phyloP scores from a whole-genome alignment of 1,139 yeast genomes.

The Taphrina wiesneri region DNA sequence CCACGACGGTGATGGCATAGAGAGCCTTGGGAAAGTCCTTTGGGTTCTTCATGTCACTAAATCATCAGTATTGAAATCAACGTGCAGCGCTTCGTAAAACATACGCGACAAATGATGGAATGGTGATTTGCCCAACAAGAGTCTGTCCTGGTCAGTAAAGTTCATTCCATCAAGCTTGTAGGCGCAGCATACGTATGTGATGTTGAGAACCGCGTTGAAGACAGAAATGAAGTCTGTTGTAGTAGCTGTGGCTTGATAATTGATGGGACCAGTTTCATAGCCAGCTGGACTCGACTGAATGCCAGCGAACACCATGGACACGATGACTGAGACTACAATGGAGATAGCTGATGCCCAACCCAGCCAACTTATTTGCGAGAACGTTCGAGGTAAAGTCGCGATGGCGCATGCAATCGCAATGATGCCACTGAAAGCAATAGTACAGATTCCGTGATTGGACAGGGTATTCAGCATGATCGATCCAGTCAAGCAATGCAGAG shows the following conservation, averaged over 20 bases:
- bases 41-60: slow-evolving; percentile 59
- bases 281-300: slow-evolving; percentile 55
- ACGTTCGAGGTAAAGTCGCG: slow-evolving; percentile 52
- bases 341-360: slow-evolving; percentile 54
- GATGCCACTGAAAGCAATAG: slow-evolving; percentile 56
- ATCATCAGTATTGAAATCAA: not conserved
- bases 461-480: slow-evolving; percentile 62
- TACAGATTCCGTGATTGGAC: slow-evolving; percentile 55
- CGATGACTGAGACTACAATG: slow-evolving; percentile 58
- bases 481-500: slow-evolving; percentile 60
- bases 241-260: slow-evolving; percentile 53
- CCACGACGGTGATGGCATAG: slow-evolving; percentile 55
- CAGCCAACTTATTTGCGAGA: slow-evolving; percentile 54
- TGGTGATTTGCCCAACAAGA: slow-evolving; percentile 64
- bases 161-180: no score
- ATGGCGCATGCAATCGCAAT: slow-evolving; percentile 52
- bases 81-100: not conserved
- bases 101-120: slow-evolving; percentile 57
- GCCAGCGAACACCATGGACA: slow-evolving; percentile 59
- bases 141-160: slow-evolving; percentile 41
- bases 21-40: slow-evolving; percentile 60
- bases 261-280: slow-evolving; percentile 42
- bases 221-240: slow-evolving; percentile 59
- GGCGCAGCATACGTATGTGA: slow-evolving; percentile 40
- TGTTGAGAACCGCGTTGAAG: slow-evolving; percentile 55